Base-by-base conservation (phyloP, 208 protist genomes). In the Wallacemonas collosoma region DNA sequence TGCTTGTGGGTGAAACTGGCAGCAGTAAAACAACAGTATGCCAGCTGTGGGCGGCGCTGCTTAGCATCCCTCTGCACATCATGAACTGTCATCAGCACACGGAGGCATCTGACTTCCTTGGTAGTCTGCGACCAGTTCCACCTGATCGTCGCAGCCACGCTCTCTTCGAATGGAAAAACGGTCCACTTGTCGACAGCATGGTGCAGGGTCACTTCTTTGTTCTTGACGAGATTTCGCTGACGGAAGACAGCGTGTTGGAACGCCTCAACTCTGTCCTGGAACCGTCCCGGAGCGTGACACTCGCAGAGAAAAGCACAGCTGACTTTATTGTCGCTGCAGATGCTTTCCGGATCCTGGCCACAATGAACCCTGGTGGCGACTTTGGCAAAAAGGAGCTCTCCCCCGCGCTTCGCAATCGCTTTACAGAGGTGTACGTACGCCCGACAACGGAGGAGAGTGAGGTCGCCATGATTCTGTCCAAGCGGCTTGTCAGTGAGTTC, bases 351-450 rank as follows among this genome's bases (percentile, higher is more conserved):
- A 88, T 99, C 12, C 69, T 99, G 70, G 99, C 99, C 17, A 99
- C 99, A 7, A 99, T 99, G 99, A 99, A 99, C 83, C 99, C 99
- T 7, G 98, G 99, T 55, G 99, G 99, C 36, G 99, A 99, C 81
- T 99, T 99, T 95, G 99, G 99, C 55, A 99, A 99, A 85, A 99
- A 99, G 82, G 99, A 99, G 85, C 85, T 99, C 7, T 99, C 98
- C 8, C 99, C 99, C 14, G 99, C 99, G 54, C 89, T 99, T 39
- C 87, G 99, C 64, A 99, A 99, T 75, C 89, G 99, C 72, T 99
- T 99, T 75, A 99, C 99, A 1, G 99, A 99, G 79, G 97, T 99
- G 36, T 99, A 99, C 93, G 98, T 99, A 3, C 95, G 98, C 8
- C 78, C 89, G 26, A 95, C 96, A 35, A 95, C 91, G 2, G 87